Percentiles rank a stretch among this genome's conserved stretches.
phyloP scores from a whole-genome alignment of 2,329 filamentous ascomycete genomes.

The Lasiodiplodia theobromae region DNA sequence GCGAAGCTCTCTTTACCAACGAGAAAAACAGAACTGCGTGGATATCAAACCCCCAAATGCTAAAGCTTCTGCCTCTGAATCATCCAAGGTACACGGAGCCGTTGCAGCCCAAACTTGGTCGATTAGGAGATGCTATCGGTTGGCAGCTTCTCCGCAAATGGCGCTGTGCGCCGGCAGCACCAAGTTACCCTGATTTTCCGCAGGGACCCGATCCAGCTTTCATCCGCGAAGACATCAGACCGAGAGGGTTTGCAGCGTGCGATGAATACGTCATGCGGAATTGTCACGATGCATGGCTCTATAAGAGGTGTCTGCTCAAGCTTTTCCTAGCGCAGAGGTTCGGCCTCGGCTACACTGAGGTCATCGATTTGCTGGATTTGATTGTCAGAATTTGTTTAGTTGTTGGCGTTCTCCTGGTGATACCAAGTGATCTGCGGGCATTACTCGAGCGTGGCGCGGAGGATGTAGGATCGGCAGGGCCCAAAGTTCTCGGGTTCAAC shows the following conservation, averaged over 20 bases:
- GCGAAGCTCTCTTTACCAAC: conserved; percentile 59
- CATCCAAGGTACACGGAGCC: conserved; percentile 33
- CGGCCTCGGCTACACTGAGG: conserved; percentile 45
- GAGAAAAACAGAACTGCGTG: conserved; percentile 66
- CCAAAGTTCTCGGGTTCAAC: not conserved
- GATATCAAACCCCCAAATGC: conserved; percentile 59
- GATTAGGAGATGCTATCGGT: conserved; percentile 38
- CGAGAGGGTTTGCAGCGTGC: conserved; percentile 47
- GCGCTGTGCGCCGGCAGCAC: conserved; percentile 49
- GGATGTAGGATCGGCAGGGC: not conserved
- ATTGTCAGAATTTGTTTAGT: conserved; percentile 34
- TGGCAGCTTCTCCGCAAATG: conserved; percentile 49
- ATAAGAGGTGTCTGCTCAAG: conserved; percentile 48
- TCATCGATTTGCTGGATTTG: conserved; percentile 40
- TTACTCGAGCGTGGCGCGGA: not conserved
- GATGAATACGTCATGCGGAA: conserved; percentile 46
- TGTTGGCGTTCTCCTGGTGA: not conserved
- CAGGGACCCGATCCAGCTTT: conserved; percentile 18
- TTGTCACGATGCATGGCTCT: conserved; percentile 37
- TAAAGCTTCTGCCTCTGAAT: conserved; percentile 48
- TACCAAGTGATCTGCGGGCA: not conserved
- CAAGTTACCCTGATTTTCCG: conserved; percentile 41
- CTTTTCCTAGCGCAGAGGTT: conserved; percentile 53
- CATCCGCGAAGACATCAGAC: conserved; percentile 47
- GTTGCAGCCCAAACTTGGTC: not conserved